Base-by-base conservation (phyloP, 2,329 filamentous ascomycete genomes). In the Xylariaceae sp. region DNA sequence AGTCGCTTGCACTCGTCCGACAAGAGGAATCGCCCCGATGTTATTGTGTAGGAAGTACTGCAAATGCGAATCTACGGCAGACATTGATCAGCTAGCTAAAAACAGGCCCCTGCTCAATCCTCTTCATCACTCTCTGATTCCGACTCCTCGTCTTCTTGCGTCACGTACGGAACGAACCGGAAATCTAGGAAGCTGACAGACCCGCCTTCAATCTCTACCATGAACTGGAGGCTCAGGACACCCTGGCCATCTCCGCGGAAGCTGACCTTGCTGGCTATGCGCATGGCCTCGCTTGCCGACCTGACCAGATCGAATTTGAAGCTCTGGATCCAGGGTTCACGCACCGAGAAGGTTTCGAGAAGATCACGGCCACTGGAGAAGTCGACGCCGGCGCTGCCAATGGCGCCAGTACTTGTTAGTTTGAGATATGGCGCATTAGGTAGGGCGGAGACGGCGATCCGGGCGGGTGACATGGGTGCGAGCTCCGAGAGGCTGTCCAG, bases 221-320 rank as follows among this genome's bases (percentile, higher is more conserved):
- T 94, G 65, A 97, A 96, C 67, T 99, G 94, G 68, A 97, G 74
- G 71, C 89, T 96, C 60, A 99, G 71, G 29, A 99, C 92, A 0
- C 94, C 92, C 68, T 96, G 89, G 1, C 81, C 79, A 70, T 99
- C 94, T 0, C 90, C 87, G 15, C 94, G 80, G 57, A 99, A 80
- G 67, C 91, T 96, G 54, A 97, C 92, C 72, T 97, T 99, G 65
- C 82, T 92, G 4, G 92, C 90, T 36, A 91, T 83, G 43, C 86
- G 85, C 92, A 99, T 97, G n/a, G 94, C 92, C 60, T 92, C 86
- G 43, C 84, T 84, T 0, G 92, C 92, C 60, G 88, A 87, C 69
- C 89, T 91, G 67, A 99, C 79, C 49, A 96, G 81, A 51, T 87
- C 81, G 67, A 96, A 97, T 63, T 89, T 91, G 76, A 95, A 99